Evolutionary conservation across 805 yeast genomes (phyloP).

Genomic region (Yarrowia keelungensis): DNA sequence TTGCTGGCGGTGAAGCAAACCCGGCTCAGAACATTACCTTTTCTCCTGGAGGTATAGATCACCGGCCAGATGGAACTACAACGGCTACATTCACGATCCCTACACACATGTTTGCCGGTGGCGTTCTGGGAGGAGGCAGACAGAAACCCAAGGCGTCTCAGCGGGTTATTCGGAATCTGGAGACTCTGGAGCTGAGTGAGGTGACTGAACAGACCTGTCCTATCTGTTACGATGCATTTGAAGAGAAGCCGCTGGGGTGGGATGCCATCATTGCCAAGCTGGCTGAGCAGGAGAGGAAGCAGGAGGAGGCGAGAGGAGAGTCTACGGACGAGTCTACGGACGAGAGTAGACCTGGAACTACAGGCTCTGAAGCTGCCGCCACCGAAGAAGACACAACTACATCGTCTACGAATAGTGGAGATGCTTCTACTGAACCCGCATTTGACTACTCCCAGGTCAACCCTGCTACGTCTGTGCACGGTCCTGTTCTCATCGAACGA

Average conservation of each 20-base stretch:
- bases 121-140: slow-evolving; percentile 1
- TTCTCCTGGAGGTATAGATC: slow-evolving; percentile 4
- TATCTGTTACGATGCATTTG: slow-evolving; percentile 34
- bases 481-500: background rate
- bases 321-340: background rate
- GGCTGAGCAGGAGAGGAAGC: slow-evolving; percentile 10
- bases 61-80: slow-evolving; percentile 12
- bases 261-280: slow-evolving; percentile 20
- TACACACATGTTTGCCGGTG: slow-evolving; percentile 7
- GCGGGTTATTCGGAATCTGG: slow-evolving; percentile 12
- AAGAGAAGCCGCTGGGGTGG: slow-evolving; percentile 28
- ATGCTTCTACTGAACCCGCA: background rate
- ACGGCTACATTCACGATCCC: slow-evolving; percentile 35
- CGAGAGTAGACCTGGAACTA: too few species aligned
- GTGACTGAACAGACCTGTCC: slow-evolving; percentile 9
- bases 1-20: background rate
- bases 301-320: background rate
- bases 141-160: slow-evolving; percentile 25
- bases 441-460: background rate
- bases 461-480: slow-evolving; percentile 8
- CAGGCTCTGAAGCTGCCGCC: too few species aligned
- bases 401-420: too few species aligned
- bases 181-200: slow-evolving; percentile 23
- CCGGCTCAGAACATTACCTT: background rate
- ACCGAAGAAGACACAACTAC: too few species aligned